Percentiles rank a stretch among this genome's conserved stretches.
These are phyloP conservation scores for Podospora conica DNA, from an alignment of 495 filamentous ascomycete genomes.

Conservation along the genomic window DNA sequence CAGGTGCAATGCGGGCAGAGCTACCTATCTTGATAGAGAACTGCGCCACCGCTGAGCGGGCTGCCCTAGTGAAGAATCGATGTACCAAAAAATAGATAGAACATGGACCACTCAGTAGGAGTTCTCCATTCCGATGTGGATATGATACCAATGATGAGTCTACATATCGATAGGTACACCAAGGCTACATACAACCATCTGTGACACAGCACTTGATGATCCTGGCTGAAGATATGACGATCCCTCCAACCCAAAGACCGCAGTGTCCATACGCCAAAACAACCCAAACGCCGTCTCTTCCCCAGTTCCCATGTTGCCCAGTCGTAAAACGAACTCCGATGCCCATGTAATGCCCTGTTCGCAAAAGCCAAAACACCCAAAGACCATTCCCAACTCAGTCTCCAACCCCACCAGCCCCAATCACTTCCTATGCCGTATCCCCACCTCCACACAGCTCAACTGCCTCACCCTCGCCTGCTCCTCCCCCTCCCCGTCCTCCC, in stretches of 20 bases:
- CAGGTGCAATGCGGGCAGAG: not conserved
- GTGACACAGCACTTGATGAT: not conserved
- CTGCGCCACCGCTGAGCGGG: too few relatives aligned
- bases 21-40: too few relatives aligned
- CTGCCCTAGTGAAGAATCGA: too few relatives aligned
- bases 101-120: not conserved
- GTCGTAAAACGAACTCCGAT: not conserved
- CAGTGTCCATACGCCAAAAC: not conserved
- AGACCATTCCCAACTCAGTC: not conserved
- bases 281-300: not conserved
- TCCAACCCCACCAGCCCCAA: too few relatives aligned
- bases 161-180: not conserved
- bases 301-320: not conserved
- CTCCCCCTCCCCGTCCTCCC: slow-evolving; percentile 43
- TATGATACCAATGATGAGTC: not conserved
- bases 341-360: not conserved
- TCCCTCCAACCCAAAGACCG: not conserved
- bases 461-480: slow-evolving; percentile 59
- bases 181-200: not conserved
- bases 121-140: not conserved
- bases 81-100: too few relatives aligned
- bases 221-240: not conserved
- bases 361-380: not conserved
- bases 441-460: slow-evolving; percentile 28
- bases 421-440: slow-evolving; percentile 17